A percentile compares a stretch with the other conserved stretches of the same genome.
phyloP scores from a whole-genome alignment of 2,329 filamentous ascomycete species.

The Fusarium sp. region DNA sequence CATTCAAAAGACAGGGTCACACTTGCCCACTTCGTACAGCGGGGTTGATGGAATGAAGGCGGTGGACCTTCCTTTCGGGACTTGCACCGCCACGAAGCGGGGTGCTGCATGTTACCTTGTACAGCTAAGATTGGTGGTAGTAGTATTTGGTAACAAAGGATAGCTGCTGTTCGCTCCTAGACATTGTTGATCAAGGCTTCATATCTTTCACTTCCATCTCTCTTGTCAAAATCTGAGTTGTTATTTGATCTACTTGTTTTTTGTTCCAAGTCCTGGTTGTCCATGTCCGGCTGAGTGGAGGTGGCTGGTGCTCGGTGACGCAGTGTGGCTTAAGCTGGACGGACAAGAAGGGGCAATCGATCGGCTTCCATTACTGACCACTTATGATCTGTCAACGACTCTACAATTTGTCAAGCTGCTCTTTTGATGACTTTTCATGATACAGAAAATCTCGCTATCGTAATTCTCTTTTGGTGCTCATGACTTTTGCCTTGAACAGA shows the following conservation, averaged over 20 bases:
- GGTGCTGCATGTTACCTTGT: slow-evolving; percentile 21
- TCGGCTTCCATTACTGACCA: slow-evolving; percentile 49
- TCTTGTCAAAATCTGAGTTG: background rate
- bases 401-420: slow-evolving; percentile 26
- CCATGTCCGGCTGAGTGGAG: slow-evolving; percentile 30
- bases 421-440: slow-evolving; percentile 13
- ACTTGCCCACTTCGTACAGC: slow-evolving; percentile 38
- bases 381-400: slow-evolving; percentile 18
- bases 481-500: slow-evolving; percentile 17
- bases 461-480: slow-evolving; percentile 15
- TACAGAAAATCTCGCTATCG: background rate
- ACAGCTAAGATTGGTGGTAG: background rate
- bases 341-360: slow-evolving; percentile 32
- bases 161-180: background rate
- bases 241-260: background rate
- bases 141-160: background rate
- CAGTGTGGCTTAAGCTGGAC: slow-evolving; percentile 45
- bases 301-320: slow-evolving; percentile 43
- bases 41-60: slow-evolving; percentile 31
- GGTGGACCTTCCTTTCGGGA: slow-evolving; percentile 24
- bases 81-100: slow-evolving; percentile 47
- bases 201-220: background rate
- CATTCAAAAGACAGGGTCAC: slow-evolving; percentile 39
- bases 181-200: background rate
- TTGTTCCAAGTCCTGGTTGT: background rate